These are phyloP conservation scores for Mrakia blollopis DNA, from an alignment of 768 basidiomycete genomes.

Conservation along the genomic window DNA sequence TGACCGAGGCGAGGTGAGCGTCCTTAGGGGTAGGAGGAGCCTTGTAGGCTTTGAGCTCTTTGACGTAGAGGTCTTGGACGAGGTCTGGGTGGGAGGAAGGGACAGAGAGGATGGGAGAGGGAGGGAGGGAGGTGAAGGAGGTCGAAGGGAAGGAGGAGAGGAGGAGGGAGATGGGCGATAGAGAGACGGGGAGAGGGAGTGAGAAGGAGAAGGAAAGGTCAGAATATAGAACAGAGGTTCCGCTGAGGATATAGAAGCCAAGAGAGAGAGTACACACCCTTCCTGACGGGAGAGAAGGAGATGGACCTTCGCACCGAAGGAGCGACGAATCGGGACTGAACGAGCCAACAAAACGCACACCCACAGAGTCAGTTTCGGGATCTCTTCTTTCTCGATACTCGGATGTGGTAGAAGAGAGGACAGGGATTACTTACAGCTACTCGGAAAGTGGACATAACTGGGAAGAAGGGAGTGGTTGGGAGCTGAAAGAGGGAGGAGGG, in stretches of 20 bases:
- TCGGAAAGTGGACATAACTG: constrained; percentile 3
- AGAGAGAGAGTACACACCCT: constrained; percentile 41
- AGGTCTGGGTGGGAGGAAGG: constrained; percentile 56
- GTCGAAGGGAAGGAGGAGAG: neutral
- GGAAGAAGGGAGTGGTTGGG: neutral
- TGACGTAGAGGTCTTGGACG: constrained; percentile 85
- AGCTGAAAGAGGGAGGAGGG: neutral
- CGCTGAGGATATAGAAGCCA: neutral
- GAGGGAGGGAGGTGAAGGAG: neutral
- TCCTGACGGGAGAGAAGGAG: constrained; percentile 42
- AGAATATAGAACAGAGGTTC: too few species aligned
- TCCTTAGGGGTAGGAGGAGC: constrained; percentile 68
- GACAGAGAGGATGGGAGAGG: neutral
- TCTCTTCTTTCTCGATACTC: neutral
- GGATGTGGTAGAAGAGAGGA: neutral
- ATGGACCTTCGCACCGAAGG: constrained; percentile 44
- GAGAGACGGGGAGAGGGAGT: constrained; percentile 26
- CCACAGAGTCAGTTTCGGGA: neutral
- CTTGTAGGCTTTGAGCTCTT: constrained; percentile 86
- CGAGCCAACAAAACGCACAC: neutral
- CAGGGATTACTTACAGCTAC: neutral
- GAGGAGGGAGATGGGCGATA: neutral
- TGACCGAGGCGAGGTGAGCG: constrained; percentile 82
- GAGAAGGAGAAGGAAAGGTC: neutral
- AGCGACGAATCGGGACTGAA: constrained; percentile 35